These are phyloP conservation scores for Pythium apleroticum DNA, from an alignment of 352 stramenopile genomes.

Conservation along the genomic window DNA sequence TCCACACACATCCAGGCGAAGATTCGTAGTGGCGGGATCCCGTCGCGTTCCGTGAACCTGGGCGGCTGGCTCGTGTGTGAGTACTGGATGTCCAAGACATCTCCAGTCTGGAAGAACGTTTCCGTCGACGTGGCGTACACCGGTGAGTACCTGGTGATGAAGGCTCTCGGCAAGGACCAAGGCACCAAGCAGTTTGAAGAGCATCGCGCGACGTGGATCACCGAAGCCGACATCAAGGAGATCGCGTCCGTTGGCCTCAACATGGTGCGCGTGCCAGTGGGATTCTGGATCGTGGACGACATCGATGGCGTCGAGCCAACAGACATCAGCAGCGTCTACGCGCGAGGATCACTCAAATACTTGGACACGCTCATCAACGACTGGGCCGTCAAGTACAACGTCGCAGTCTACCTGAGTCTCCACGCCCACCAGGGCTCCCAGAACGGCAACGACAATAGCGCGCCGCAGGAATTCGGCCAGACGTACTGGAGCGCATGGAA, in stretches of 20 bases:
- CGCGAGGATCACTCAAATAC: constrained; percentile 38
- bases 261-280: constrained; percentile 34
- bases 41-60: constrained; percentile 51
- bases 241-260: constrained; percentile 39
- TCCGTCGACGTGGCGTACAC: not conserved
- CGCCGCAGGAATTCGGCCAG: constrained; percentile 15
- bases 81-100: constrained; percentile 57
- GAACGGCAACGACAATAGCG: constrained; percentile 56
- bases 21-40: constrained; percentile 26
- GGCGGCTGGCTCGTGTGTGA: constrained; percentile 35
- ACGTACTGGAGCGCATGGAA: constrained; percentile 28
- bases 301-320: not conserved
- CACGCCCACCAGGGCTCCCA: constrained; percentile 56
- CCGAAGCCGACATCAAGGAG: constrained; percentile 5
- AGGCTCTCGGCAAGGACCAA: not conserved
- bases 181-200: not conserved
- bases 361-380: constrained; percentile 51
- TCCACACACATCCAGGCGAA: constrained; percentile 22
- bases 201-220: constrained; percentile 38
- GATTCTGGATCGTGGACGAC: constrained; percentile 55
- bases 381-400: constrained; percentile 52
- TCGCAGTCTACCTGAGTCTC: constrained; percentile 55
- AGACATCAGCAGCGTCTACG: constrained; percentile 17
- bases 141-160: constrained; percentile 25
- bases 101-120: constrained; percentile 57